Evolutionary conservation across 352 stramenopile genomes (phyloP), one percentile per base, ranked within the genome.

Genomic region (Phytophthora tentaculata): DNA sequence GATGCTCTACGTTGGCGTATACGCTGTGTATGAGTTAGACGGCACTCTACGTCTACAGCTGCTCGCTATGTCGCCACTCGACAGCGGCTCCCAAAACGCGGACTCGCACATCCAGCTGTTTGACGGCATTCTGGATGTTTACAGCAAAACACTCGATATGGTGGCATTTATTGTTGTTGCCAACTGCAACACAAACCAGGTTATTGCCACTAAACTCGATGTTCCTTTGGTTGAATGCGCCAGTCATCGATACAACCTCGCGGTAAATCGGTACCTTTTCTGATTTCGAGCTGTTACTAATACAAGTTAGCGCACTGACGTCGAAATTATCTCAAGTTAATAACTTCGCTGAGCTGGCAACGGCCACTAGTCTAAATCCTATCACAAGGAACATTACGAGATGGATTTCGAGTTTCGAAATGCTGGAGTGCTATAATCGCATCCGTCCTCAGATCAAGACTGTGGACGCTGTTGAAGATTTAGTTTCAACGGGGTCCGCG

Each of bases 81-180:
- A 66, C 8, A 35, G 59, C 1, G 60, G 43, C 2, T 26, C 45
- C 0, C 52, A 49, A 39, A 49, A 43, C 16, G 60, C 55, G 6
- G 60, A 69, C 41, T 43, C 50, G 20, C 61, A 67, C 23, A 49
- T 57, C 1, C 26, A 63, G 47, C 10, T 49, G 3, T 24, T 74
- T 4, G 35, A 55, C 0, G 17, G 28, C 10, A 45, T 74, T 8
- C 51, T 70, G 3, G 29, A 22, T 32, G 56, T 64, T 0, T 74
- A 70, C 50, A 19, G 47, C 50, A 70, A 70, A 50, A 49, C 13
- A 1, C 17, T 60, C 3, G 29, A 23, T 12, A 64, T 67, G 51
- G 43, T 70, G 13, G 54, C 50, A 0, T 64, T 55, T 19, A 14
- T 64, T 14, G 19, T 56, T 7, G 35, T 12, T 17, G 29, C 56